Conservation (phyloP, 768 basidiomycete species). For the Amyloporia xantha region DNA sequence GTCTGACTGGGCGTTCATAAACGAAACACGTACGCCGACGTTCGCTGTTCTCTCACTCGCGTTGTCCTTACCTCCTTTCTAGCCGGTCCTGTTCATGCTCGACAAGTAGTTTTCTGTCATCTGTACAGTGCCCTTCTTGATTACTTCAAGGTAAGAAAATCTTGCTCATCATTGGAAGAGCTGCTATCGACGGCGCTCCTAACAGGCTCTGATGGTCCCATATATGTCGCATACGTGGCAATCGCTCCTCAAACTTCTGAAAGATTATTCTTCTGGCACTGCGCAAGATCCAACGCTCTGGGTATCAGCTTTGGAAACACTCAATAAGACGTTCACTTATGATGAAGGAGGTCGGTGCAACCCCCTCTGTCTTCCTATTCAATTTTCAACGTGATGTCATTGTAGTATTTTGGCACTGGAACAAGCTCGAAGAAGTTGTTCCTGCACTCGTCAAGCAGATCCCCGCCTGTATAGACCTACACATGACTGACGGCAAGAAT, state of each 20-base stretch:
- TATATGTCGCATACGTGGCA: slow-evolving; percentile 78
- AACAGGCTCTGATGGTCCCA: slow-evolving; percentile 81
- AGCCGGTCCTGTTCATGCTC: slow-evolving; percentile 9
- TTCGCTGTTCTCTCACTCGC: not conserved
- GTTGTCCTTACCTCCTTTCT: not conserved
- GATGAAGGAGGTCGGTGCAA: slow-evolving; percentile 72
- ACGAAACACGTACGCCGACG: slow-evolving; percentile 37
- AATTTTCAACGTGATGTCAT: not conserved
- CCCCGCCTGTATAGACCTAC: slow-evolving; percentile 35
- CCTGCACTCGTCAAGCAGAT: slow-evolving; percentile 62
- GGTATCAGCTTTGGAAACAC: slow-evolving; percentile 41
- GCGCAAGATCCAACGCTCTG: slow-evolving; percentile 46
- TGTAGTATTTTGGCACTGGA: slow-evolving; percentile 85
- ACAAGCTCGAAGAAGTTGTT: slow-evolving; percentile 60
- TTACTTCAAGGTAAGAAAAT: slow-evolving; percentile 71
- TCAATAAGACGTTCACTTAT: slow-evolving; percentile 42
- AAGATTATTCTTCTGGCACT: slow-evolving; percentile 34
- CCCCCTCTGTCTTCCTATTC: not conserved
- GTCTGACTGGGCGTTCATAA: slow-evolving; percentile 91
- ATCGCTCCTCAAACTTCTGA: slow-evolving; percentile 58
- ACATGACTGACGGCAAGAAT: slow-evolving; percentile 30
- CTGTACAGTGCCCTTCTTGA: slow-evolving; percentile 69
- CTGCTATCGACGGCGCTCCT: not conserved
- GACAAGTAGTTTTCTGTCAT: slow-evolving; percentile 68
- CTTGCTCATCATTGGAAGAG: not conserved